Percentiles rank a stretch among this genome's conserved stretches.
Conservation (phyloP, 768 basidiomycete species). For the Collybia sordida region DNA sequence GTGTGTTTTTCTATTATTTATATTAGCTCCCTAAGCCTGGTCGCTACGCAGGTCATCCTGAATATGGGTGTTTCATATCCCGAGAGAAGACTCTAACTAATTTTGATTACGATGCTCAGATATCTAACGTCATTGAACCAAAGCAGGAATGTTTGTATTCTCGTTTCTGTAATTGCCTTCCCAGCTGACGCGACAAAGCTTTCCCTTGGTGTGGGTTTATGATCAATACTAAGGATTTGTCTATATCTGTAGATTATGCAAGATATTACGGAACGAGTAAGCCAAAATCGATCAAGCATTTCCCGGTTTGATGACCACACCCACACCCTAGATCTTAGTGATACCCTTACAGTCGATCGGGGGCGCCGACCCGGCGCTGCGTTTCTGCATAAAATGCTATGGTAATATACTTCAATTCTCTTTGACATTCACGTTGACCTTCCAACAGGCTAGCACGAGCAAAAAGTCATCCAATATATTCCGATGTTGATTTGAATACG, state of each 20-base stretch:
- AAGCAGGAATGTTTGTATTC: conserved; percentile 37
- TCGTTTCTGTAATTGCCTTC: neutral
- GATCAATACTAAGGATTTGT: conserved; percentile 75
- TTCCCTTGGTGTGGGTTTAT: conserved; percentile 95
- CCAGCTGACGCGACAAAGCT: conserved; percentile 35
- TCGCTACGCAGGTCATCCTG: conserved; percentile 68
- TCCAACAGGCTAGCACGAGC: conserved; percentile 61
- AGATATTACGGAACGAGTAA: conserved; percentile 64
- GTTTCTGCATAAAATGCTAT: conserved; percentile 74
- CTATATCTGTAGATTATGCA: conserved; percentile 76
- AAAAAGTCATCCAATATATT: conserved; percentile 78
- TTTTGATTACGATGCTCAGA: conserved; percentile 63
- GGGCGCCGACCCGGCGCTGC: conserved; percentile 61
- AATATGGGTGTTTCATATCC: conserved; percentile 92
- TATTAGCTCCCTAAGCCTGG: neutral
- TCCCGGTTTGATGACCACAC: neutral
- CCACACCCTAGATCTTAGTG: conserved; percentile 39
- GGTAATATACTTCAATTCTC: conserved; percentile 40
- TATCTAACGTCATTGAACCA: conserved; percentile 53
- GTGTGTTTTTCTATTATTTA: conserved; percentile 28
- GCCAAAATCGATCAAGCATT: conserved; percentile 14
- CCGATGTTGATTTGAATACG: conserved; percentile 70
- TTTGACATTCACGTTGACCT: neutral
- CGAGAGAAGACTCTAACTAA: conserved; percentile 87
- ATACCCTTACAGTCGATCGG: conserved; percentile 71